These are phyloP conservation scores for Cladosporium sp. DNA, from an alignment of 2,329 filamentous ascomycete genomes.

Conservation along the genomic window DNA sequence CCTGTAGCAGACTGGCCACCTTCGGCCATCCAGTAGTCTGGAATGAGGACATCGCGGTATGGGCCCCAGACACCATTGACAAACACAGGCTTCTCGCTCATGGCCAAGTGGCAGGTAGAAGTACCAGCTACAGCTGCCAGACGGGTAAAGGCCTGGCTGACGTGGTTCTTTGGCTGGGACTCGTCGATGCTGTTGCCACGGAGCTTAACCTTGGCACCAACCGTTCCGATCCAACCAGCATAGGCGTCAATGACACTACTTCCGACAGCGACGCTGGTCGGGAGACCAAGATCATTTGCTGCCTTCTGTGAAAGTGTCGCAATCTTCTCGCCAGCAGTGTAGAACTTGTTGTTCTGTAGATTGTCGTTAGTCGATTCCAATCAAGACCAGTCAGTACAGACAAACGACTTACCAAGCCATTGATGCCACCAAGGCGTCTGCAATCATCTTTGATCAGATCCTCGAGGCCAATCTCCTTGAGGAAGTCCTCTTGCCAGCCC, in stretches of 20 bases:
- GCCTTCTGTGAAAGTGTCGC: conserved; percentile 81
- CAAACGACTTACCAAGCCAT: conserved; percentile 70
- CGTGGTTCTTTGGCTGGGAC: conserved; percentile 70
- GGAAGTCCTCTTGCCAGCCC: conserved; percentile 96
- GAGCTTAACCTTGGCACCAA: conserved; percentile 90
- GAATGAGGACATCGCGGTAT: conserved; percentile 88
- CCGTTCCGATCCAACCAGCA: conserved; percentile 96
- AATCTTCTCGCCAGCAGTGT: conserved; percentile 87
- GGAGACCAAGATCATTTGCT: conserved; percentile 75
- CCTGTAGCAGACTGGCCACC: conserved; percentile 95
- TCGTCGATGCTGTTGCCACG: conserved; percentile 49
- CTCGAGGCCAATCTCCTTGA: conserved; percentile 77
- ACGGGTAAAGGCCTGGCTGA: conserved; percentile 87
- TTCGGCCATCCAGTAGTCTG: conserved; percentile 93
- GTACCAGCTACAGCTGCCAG: conserved; percentile 93
- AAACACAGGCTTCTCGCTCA: conserved; percentile 90
- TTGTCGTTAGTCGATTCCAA: conserved; percentile 28
- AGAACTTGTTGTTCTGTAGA: conserved; percentile 80
- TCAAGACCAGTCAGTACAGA: neutral
- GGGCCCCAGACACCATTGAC: conserved; percentile 96
- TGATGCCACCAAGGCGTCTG: conserved; percentile 86
- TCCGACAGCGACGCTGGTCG: conserved; percentile 82
- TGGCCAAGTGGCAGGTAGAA: conserved; percentile 93
- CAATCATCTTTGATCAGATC: conserved; percentile 75
- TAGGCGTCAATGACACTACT: conserved; percentile 98